A percentile compares a stretch with the other conserved stretches of the same genome.
These are phyloP conservation scores for Biscogniauxia sp. DNA, from an alignment of 2,329 filamentous ascomycete genomes.

Conservation along the genomic window DNA sequence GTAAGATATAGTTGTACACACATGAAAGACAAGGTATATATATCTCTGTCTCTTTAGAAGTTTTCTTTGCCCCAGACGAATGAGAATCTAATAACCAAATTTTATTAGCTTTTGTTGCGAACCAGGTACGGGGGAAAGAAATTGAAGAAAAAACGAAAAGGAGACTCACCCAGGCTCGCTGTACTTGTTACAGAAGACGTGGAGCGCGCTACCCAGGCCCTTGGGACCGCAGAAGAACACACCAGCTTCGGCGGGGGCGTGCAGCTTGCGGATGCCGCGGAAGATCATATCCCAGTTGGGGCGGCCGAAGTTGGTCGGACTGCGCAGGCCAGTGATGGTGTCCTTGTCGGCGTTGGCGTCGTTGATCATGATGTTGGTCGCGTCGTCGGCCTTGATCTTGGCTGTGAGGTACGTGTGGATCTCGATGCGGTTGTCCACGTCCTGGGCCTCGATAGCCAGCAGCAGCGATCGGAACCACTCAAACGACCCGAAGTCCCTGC, in stretches of 20 bases:
- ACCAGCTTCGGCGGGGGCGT: conserved; percentile 68
- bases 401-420: conserved; percentile 87
- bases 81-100: conserved; percentile 14
- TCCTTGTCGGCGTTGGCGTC: conserved; percentile 82
- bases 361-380: conserved; percentile 91
- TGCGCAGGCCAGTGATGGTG: conserved; percentile 77
- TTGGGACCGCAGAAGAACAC: conserved; percentile 88
- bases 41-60: conserved; percentile 16
- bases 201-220: conserved; percentile 70
- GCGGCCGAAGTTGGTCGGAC: conserved; percentile 80
- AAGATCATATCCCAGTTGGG: conserved; percentile 94
- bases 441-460: conserved; percentile 81
- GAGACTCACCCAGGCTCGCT: conserved; percentile 76
- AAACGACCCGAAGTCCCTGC: conserved; percentile 82
- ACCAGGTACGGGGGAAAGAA: background rate
- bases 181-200: conserved; percentile 86
- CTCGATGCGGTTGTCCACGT: conserved; percentile 79
- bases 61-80: conserved; percentile 32
- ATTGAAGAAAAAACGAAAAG: conserved; percentile 19
- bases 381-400: conserved; percentile 82
- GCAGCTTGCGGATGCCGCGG: conserved; percentile 76
- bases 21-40: conserved; percentile 4
- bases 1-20: conserved; percentile 6
- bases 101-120: conserved; percentile 5
- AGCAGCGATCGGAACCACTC: conserved; percentile 87